phyloP scores from a whole-genome alignment of 495 filamentous ascomycete genomes.

The Clavariopsis aquatica region DNA sequence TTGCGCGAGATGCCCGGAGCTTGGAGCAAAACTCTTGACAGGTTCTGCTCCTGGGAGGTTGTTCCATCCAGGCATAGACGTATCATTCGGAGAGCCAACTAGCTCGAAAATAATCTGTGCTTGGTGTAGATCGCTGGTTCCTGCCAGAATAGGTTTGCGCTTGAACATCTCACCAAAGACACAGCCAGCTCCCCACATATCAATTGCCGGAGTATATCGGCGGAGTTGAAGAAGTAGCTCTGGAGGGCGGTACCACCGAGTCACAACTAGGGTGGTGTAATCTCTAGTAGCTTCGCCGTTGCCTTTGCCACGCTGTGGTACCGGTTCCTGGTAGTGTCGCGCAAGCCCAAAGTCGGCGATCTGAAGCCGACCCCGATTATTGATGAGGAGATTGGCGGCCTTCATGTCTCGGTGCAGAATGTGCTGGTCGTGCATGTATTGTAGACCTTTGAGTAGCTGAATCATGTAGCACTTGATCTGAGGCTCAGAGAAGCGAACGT shows the following conservation, averaged over 20 bases:
- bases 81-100: conserved; percentile 86
- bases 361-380: conserved; percentile 88
- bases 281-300: conserved; percentile 84
- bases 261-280: conserved; percentile 94
- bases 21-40: conserved; percentile 63
- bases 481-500: conserved; percentile 77
- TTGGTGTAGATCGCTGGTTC: conserved; percentile 86
- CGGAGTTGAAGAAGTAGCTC: conserved; percentile 86
- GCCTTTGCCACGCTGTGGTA: conserved; percentile 75
- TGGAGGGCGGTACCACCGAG: conserved; percentile 94
- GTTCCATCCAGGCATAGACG: conserved; percentile 92
- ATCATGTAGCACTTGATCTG: conserved; percentile 99
- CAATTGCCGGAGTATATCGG: conserved; percentile 91
- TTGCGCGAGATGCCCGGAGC: conserved; percentile 65
- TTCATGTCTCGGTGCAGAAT: conserved; percentile 99
- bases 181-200: conserved; percentile 97
- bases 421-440: conserved; percentile 84
- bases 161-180: conserved; percentile 99
- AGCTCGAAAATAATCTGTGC: conserved; percentile 88
- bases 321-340: conserved; percentile 84
- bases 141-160: conserved; percentile 87
- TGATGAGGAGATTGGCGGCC: conserved; percentile 95
- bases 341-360: conserved; percentile 98
- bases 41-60: conserved; percentile 77
- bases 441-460: conserved; percentile 85